Base-by-base conservation (phyloP, 1,284 basidiomycete genomes). In the Gomphus bonarii region DNA sequence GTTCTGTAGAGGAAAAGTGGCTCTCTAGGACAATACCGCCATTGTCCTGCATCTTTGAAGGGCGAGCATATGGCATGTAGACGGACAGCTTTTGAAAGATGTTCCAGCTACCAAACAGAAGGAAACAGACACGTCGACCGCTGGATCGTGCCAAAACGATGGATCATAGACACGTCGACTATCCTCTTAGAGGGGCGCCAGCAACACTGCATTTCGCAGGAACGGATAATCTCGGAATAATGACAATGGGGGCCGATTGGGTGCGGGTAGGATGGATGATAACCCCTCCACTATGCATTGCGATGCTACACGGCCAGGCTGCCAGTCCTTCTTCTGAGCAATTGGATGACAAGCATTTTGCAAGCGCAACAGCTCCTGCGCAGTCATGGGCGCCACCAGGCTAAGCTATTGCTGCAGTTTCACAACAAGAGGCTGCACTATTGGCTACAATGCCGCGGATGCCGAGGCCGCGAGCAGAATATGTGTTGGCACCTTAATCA, bases 41-140 rank as follows among this genome's bases (percentile, higher is more conserved):
- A 25, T 51, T 57, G 46, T 11, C 16, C 14, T 30, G 46, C 55
- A 57, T 57, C 12, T 48, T 57, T 16, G 33, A 14, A 9, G 54
- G 55, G 12, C 55, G 47, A 51, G 50, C 55, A 49, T 57, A 57
- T 28, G 55, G 55, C 55, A 57, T 57, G n/a, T 33, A 51, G 28
- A 40, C 36, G 47, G 16, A 11, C n/a, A 31, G 28, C 25, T 28
- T 44, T 44, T 44, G 43, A 22, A 25, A 44, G 22, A 9, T 48
- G 4, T 48, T 20, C 44, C 22, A 14, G 7, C 18, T 46, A 40
- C 28, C 30, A 31, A 28, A 48, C n/a, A 48, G 47, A 31, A 14
- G 47, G 28, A 30, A 22, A 18, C 18, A n/a, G 47, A 48, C 47
- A 48, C 47, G 30, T 18, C 28, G 47, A 31, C 47, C 28, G 25